phyloP scores from a whole-genome alignment of 1,284 basidiomycete species.

The Puccinia triticina region DNA sequence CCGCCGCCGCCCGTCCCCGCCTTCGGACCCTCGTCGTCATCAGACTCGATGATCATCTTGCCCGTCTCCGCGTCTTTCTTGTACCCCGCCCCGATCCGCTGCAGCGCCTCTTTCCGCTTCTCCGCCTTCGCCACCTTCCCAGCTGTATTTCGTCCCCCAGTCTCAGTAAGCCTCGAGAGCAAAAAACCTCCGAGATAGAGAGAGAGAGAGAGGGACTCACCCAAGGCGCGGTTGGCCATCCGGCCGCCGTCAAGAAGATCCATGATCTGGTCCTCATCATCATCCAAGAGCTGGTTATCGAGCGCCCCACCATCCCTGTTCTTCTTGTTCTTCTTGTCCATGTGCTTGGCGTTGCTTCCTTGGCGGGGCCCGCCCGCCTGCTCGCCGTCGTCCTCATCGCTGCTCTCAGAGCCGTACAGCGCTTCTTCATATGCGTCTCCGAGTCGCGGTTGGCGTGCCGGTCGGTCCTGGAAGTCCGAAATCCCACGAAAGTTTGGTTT shows the following conservation, averaged over 20 bases:
- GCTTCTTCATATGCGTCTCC: conserved; percentile 89
- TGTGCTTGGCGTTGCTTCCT: conserved; percentile 56
- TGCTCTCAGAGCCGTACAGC: conserved; percentile 76
- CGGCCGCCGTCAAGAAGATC: conserved; percentile 78
- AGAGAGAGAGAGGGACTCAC: conserved; percentile 63
- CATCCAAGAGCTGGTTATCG: conserved; percentile 69
- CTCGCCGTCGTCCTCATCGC: conserved; percentile 73
- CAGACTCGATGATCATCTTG: conserved; percentile 77
- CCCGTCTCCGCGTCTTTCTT: conserved; percentile 82
- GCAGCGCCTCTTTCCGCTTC: conserved; percentile 63
- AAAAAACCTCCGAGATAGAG: too few relatives aligned
- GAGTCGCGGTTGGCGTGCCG: conserved; percentile 63
- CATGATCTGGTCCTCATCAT: conserved; percentile 93
- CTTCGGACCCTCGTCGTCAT: conserved; percentile 56
- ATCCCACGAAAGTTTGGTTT: conserved; percentile 14
- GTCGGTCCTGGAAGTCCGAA: conserved; percentile 57
- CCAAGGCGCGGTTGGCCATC: conserved; percentile 73
- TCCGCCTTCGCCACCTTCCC: conserved; percentile 58
- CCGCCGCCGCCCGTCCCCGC: conserved; percentile 53
- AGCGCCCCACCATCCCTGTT: conserved; percentile 59
- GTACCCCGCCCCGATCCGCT: conserved; percentile 72
- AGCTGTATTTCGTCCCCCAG: neutral
- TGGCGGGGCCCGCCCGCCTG: conserved; percentile 60
- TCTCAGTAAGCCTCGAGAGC: neutral
- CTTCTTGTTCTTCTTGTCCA: conserved; percentile 54